phyloP scores from a whole-genome alignment of 2,329 filamentous ascomycete genomes.

The Colletotrichum siamense region DNA sequence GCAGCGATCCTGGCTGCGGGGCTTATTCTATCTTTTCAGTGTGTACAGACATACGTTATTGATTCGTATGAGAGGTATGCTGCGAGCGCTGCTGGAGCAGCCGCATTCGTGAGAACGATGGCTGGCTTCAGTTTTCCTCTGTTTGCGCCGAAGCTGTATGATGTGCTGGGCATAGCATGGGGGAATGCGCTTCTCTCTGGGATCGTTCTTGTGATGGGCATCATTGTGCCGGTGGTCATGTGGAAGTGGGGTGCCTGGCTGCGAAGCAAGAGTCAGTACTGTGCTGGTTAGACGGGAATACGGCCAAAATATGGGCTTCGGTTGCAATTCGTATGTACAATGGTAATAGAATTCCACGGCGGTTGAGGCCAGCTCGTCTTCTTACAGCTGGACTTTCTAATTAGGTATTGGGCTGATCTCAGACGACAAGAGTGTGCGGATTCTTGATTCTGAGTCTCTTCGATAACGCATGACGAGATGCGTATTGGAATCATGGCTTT shows the following conservation, averaged over 20 bases:
- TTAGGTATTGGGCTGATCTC: rapidly evolving
- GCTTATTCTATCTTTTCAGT: slow-evolving; percentile 62
- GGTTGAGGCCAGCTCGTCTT: background rate
- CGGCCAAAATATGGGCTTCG: background rate
- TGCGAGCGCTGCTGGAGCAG: slow-evolving; percentile 27
- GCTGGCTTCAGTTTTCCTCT: slow-evolving; percentile 64
- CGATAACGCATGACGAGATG: background rate
- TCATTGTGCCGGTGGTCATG: slow-evolving; percentile 22
- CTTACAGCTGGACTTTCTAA: background rate
- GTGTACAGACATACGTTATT: slow-evolving; percentile 61
- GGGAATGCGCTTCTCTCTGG: slow-evolving; percentile 41
- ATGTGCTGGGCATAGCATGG: slow-evolving; percentile 48
- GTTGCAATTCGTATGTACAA: too few species aligned
- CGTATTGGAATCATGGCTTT: background rate
- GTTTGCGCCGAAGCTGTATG: slow-evolving; percentile 53
- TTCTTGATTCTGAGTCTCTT: background rate
- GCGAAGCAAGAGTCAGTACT: slow-evolving; percentile 22
- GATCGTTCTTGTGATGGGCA: slow-evolving; percentile 22
- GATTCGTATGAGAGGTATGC: slow-evolving; percentile 24
- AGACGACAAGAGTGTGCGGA: rapidly evolving
- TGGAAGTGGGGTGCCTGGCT: slow-evolving; percentile 26
- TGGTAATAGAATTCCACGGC: rapidly evolving
- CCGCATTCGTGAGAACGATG: slow-evolving; percentile 59
- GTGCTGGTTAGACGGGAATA: background rate
- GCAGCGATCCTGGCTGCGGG: slow-evolving; percentile 51